Evolutionary conservation across 768 basidiomycete genomes (phyloP).

Genomic region (Sporobolomyces phaffii): DNA sequence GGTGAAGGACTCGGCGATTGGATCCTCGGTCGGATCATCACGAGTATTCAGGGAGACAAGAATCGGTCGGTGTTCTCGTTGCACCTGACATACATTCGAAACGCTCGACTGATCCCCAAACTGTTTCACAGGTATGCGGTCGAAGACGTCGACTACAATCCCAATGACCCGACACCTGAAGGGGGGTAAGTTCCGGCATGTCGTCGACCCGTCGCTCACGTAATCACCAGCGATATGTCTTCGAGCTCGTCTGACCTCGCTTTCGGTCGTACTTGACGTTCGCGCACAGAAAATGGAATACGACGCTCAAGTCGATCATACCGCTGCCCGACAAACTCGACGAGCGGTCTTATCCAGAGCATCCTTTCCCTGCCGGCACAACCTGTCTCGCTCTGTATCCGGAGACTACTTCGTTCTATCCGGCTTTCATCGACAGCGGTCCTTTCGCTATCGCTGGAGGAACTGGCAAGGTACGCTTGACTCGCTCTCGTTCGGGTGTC

Average conservation of each 20-base stretch:
- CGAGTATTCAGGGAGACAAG: constrained; percentile 45
- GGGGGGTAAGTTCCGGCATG: constrained; percentile 14
- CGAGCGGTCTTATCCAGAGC: constrained; percentile 45
- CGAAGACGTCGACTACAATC: constrained; percentile 47
- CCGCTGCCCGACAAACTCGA: constrained; percentile 47
- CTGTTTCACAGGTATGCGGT: constrained; percentile 46
- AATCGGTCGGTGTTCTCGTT: constrained; percentile 37
- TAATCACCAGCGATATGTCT: too few relatives aligned
- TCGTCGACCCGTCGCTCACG: too few relatives aligned
- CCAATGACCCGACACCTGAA: constrained; percentile 20
- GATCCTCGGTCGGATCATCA: constrained; percentile 48
- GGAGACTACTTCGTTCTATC: constrained; percentile 50
- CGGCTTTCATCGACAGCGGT: constrained; percentile 44
- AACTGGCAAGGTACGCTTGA: constrained; percentile 26
- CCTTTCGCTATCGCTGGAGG: constrained; percentile 7
- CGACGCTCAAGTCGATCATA: constrained; percentile 48
- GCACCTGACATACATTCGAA: too few relatives aligned
- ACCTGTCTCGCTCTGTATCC: constrained; percentile 49
- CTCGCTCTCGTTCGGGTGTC: neutral
- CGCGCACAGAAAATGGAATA: constrained; percentile 43
- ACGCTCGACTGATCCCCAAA: too few relatives aligned
- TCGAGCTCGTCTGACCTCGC: too few relatives aligned
- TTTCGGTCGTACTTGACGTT: neutral
- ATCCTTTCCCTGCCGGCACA: constrained; percentile 44
- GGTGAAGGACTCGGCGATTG: constrained; percentile 44